Conservation (phyloP, 2,329 filamentous ascomycete species). For the Calonectria leucothoes region DNA sequence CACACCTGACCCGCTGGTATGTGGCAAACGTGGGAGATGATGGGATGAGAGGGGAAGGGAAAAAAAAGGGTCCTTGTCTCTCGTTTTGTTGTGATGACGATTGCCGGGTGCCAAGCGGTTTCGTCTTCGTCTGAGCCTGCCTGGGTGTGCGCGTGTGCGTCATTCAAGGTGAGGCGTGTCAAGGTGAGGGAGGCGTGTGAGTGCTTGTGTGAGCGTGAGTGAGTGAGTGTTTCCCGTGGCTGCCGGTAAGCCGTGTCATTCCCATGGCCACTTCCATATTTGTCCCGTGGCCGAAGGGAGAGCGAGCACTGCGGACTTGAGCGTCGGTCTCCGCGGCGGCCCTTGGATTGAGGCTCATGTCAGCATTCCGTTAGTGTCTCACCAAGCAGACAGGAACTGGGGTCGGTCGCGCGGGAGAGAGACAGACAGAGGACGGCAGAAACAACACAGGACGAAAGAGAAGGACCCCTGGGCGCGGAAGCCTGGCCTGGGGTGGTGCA, state of each 20-base stretch:
- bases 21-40: conserved; percentile 34
- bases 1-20: conserved; percentile 30
- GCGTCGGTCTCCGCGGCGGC: neutral
- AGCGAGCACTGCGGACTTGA: neutral
- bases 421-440: neutral
- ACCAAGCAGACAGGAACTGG: neutral
- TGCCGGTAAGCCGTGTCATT: neutral
- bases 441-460: neutral
- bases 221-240: too few species aligned
- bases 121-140: neutral
- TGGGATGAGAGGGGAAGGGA: neutral
- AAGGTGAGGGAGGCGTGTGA: too few species aligned
- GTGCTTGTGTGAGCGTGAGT: too few species aligned
- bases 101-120: neutral
- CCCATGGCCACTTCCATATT: neutral
- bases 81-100: conserved; percentile 11
- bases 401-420: neutral
- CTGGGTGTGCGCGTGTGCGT: neutral
- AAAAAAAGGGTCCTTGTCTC: neutral
- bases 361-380: conserved; percentile 5
- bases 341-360: neutral
- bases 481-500: too few species aligned
- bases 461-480: neutral
- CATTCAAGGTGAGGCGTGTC: neutral
- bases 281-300: neutral